Evolutionary conservation across 768 basidiomycete genomes (phyloP), one percentile per base, ranked within the genome.

Genomic region (Russula earlei): DNA sequence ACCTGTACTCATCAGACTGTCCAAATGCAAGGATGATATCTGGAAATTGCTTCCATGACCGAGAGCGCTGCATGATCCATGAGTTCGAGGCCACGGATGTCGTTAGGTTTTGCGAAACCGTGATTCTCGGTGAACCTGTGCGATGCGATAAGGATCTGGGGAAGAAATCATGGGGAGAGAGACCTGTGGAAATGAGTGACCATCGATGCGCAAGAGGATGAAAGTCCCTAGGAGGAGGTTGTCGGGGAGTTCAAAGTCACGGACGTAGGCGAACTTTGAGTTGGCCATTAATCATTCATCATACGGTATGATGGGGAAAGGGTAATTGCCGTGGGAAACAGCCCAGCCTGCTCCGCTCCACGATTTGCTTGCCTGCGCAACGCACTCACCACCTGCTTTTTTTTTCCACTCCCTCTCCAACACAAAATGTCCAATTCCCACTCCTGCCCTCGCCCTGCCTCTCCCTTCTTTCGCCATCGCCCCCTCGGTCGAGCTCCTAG

Each of bases 1-100:
- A 87, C 94, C 93, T 96, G 70, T 83, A 98, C 70, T 99, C 96
- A 68, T 99, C 96, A 19, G 93, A 96, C 73, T 99, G 90, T 1
- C 96, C 96, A 67, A 94, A 98, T 0, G 78, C 96, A 19, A 96
- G 76, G 12, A 90, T 74, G 55, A 96, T 80, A 66, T 96, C 94
- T 34, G 81, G 78, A 65, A 86, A 85, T 65, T 86, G 83, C n/a
- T 29, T 82, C 73, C 89, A 99, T 89, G 41, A 93, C 75, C 45
- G 78, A 75, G 61, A 73, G 75, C 0, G 96, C 96, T 2, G 93
- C 91, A 54, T 81, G 78, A 66, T 99, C 93, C 94, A 98, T 97
- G 42, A 99, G 79, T 58, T 82, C 68, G 6, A 99, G 75, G 0
- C 92, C 96, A 12, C 86, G 80, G 48, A 76, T 68, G 70, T 99